Base-by-base conservation (phyloP, 2,329 filamentous ascomycete species). In the Volutella citrinella region DNA sequence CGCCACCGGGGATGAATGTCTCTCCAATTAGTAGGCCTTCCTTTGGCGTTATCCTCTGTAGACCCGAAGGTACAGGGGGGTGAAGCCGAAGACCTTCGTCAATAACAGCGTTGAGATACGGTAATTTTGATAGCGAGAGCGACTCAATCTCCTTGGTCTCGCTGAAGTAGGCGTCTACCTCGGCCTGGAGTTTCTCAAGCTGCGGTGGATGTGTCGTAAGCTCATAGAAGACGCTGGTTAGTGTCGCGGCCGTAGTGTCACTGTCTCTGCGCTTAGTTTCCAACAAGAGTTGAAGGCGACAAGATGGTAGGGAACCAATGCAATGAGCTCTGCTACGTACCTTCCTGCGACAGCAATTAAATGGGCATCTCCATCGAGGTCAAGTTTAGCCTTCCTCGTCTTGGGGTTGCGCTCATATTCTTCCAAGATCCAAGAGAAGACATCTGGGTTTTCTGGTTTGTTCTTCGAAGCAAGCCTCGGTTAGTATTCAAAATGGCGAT, bases 1-100 rank as follows among this genome's bases (percentile, higher is more conserved):
- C 45, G 19, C 48, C 21, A 9, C 43, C 41, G 2, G 49, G 49
- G 16, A 52, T 37, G 21, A 44, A 44, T 5, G 18, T 31, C 6
- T 40, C 42, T 3, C 34, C 49, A 12, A 52, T 40, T 11, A 32
- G 25, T 6, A 56, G n/a, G 2, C 67, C 67, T 24, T 64, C 52
- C 0, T 57, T 52, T 0, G 65, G 63, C 4, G 65, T 65, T 19
- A 58, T 39, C 3, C 66, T 46, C 26, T 57, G 55, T 6, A 60
- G 19, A 3, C 60, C 63, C 3, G 52, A 52, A 0, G 59, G 57
- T 1, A 66, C 57, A 2, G 64, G 46, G 3, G 65, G 64, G 25
- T 61, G 49, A 5, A 69, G 42, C 1, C 66, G 52, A 20, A 68
- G 48, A 0, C 59, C 31, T 40, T 71, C 68, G 27, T 69, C 56